Conservation (phyloP, 2,329 filamentous ascomycete genomes). For the Penicillium sp. region DNA sequence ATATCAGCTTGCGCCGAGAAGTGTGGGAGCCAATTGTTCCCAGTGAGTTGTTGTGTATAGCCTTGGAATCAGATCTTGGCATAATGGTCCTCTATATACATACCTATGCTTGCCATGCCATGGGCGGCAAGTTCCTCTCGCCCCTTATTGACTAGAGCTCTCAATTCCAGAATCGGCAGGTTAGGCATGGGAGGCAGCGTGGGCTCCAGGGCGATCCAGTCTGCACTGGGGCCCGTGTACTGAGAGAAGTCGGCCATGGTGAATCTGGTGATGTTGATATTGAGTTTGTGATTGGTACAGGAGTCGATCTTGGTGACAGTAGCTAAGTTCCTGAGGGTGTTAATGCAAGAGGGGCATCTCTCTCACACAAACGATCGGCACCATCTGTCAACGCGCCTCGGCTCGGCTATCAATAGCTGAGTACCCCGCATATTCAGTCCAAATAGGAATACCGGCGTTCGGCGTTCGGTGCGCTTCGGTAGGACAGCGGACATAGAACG, state of each 20-base stretch:
- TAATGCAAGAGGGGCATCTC: neutral
- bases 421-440: constrained; percentile 2
- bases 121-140: constrained; percentile 43
- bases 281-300: neutral
- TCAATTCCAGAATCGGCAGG: constrained; percentile 34
- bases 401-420: constrained; percentile 25
- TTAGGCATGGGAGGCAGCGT: constrained; percentile 37
- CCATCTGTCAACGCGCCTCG: constrained; percentile 19
- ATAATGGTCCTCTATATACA: constrained; percentile 18
- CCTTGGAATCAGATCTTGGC: neutral
- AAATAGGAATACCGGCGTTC: neutral
- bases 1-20: neutral
- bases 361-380: neutral
- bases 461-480: neutral
- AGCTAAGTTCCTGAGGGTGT: neutral
- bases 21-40: neutral
- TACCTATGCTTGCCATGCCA: constrained; percentile 39
- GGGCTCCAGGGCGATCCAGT: constrained; percentile 53
- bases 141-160: constrained; percentile 36
- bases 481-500: neutral
- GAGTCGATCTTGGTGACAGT: neutral
- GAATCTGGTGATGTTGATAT: neutral
- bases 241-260: constrained; percentile 47
- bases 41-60: neutral
- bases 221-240: constrained; percentile 51